phyloP scores from a whole-genome alignment of 2,329 filamentous ascomycete genomes.

The Cryphonectria naterciae region DNA sequence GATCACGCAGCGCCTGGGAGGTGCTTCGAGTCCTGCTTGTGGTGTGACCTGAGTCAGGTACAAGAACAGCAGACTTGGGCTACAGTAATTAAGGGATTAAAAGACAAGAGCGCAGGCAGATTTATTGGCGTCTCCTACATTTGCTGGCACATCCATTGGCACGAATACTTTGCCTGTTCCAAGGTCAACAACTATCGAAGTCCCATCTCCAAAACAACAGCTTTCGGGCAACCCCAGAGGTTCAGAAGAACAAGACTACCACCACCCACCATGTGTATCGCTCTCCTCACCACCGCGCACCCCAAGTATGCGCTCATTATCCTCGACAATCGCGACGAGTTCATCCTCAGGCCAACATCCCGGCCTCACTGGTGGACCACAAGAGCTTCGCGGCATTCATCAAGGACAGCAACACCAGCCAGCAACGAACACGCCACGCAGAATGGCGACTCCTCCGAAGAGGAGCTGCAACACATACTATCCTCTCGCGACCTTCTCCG shows the following conservation, averaged over 20 bases:
- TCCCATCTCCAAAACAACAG: neutral
- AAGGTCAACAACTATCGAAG: neutral
- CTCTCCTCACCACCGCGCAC: constrained; percentile 74
- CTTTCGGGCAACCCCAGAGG: neutral
- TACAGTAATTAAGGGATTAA: neutral
- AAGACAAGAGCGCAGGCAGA: neutral
- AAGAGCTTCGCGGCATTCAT: constrained; percentile 33
- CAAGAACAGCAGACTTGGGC: neutral
- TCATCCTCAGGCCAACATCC: constrained; percentile 66
- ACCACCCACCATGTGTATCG: constrained; percentile 71
- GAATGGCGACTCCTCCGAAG: constrained; percentile 7
- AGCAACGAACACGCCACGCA: constrained; percentile 25
- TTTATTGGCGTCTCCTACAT: neutral
- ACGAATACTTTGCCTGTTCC: neutral
- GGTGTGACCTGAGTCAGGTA: neutral
- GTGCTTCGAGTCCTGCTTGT: neutral
- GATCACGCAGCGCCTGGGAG: neutral
- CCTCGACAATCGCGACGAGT: constrained; percentile 79
- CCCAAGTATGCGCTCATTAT: constrained; percentile 75
- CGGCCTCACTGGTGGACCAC: constrained; percentile 66
- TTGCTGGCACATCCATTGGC: neutral
- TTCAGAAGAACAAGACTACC: neutral
- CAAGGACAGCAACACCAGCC: constrained; percentile 24
- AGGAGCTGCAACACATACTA: constrained; percentile 49
- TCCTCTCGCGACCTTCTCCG: constrained; percentile 66